A percentile compares a stretch with the other conserved stretches of the same genome.
phyloP scores from a whole-genome alignment of 257 asterid genomes.

The Scutellaria minor region DNA sequence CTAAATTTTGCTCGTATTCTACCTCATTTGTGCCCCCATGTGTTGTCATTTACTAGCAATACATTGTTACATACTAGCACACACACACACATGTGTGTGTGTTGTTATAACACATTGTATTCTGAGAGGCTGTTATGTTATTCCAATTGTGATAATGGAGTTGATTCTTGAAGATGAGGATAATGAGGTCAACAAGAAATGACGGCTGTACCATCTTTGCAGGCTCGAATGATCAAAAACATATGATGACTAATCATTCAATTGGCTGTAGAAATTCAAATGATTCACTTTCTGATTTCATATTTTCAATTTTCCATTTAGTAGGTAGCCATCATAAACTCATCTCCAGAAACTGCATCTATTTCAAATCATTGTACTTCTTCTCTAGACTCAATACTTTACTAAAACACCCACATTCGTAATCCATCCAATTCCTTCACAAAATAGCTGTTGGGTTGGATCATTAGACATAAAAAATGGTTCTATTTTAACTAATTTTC shows the following conservation, averaged over 20 bases:
- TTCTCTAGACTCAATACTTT: not conserved
- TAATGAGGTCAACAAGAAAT: slow-evolving; percentile 39
- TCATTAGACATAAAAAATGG: no score
- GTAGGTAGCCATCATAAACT: slow-evolving; percentile 41
- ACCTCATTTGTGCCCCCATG: not conserved
- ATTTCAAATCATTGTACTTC: slow-evolving; percentile 43
- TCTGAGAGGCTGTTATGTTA: not conserved
- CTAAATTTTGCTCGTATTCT: not conserved
- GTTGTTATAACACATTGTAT: no score
- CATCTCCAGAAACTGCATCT: slow-evolving; percentile 36
- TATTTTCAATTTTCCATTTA: slow-evolving; percentile 37
- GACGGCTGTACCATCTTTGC: slow-evolving; percentile 51
- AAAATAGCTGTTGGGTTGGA: not conserved
- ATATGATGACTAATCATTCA: slow-evolving; percentile 40
- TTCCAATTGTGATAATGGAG: slow-evolving; percentile 18
- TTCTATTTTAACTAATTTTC: not conserved
- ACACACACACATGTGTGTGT: no score
- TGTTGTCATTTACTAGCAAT: not conserved
- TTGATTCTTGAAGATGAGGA: slow-evolving; percentile 26
- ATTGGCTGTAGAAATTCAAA: slow-evolving; percentile 33
- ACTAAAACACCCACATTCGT: slow-evolving; percentile 1
- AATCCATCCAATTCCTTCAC: not conserved
- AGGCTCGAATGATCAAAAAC: slow-evolving; percentile 39
- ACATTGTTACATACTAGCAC: not conserved
- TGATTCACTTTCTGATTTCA: slow-evolving; percentile 36